Evolutionary conservation across 805 yeast species (phyloP).

Genomic region (Pichia eremophila): DNA sequence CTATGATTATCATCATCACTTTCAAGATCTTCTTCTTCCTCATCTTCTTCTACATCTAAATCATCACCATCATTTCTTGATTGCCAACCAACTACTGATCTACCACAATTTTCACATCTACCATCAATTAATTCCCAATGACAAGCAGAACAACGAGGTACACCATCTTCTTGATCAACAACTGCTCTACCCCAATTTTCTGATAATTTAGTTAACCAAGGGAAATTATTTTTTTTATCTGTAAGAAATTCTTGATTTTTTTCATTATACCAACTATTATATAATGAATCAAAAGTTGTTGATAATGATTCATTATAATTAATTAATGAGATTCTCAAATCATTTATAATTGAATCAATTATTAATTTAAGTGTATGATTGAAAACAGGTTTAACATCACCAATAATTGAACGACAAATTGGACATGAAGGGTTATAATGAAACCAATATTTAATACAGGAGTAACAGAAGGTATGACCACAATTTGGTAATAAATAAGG

Average conservation of each 20-base stretch:
- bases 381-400: conserved; percentile 36
- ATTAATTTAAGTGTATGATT: conserved; percentile 45
- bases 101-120: conserved; percentile 61
- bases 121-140: conserved; percentile 72
- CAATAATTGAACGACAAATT: conserved; percentile 45
- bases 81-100: conserved; percentile 30
- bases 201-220: conserved; percentile 43
- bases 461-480: conserved; percentile 71
- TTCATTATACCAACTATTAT: conserved; percentile 22
- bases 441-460: conserved; percentile 57
- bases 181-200: conserved; percentile 39
- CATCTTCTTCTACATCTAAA: conserved; percentile 7
- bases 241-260: conserved; percentile 28
- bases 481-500: conserved; percentile 52
- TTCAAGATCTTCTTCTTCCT: conserved; percentile 1
- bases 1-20: neutral
- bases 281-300: neutral
- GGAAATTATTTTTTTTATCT: conserved; percentile 26
- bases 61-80: conserved; percentile 10
- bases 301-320: neutral
- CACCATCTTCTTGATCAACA: conserved; percentile 60
- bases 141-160: conserved; percentile 64
- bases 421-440: conserved; percentile 55
- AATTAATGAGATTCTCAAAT: neutral
- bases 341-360: conserved; percentile 31